Conservation (phyloP, 805 yeast genomes). For the Hanseniaspora occidentalis region DNA sequence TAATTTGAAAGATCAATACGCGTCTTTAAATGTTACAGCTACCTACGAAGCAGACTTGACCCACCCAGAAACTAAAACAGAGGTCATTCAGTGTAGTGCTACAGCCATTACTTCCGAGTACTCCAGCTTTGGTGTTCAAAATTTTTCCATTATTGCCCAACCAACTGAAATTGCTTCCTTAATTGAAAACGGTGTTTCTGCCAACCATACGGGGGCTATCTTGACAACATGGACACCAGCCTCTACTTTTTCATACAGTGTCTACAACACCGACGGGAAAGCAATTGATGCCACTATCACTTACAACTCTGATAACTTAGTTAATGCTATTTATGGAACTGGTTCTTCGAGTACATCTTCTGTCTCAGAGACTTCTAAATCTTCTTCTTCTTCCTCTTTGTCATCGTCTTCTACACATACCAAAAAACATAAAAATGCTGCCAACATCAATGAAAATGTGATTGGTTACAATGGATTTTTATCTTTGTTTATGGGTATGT, state of each 20-base stretch:
- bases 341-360: slow-evolving; percentile 9
- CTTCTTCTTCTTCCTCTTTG: slow-evolving; percentile 13
- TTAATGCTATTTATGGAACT: slow-evolving; percentile 24
- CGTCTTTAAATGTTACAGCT: slow-evolving; percentile 25
- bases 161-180: slow-evolving; percentile 31
- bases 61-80: slow-evolving; percentile 9
- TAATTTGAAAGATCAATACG: slow-evolving; percentile 34
- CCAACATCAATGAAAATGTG: slow-evolving; percentile 6
- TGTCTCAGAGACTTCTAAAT: slow-evolving; percentile 10
- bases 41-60: slow-evolving; percentile 27
- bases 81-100: slow-evolving; percentile 30
- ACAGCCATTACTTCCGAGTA: slow-evolving; percentile 25
- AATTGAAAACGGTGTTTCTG: slow-evolving; percentile 37
- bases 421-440: slow-evolving; percentile 19
- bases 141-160: slow-evolving; percentile 36
- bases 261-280: slow-evolving; percentile 26
- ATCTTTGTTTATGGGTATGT: too few relatives aligned
- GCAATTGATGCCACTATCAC: slow-evolving; percentile 27
- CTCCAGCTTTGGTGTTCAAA: slow-evolving; percentile 30
- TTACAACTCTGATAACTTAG: slow-evolving; percentile 24
- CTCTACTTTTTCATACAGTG: slow-evolving; percentile 29
- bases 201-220: slow-evolving; percentile 32
- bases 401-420: slow-evolving; percentile 5
- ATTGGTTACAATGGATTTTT: too few relatives aligned
- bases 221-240: slow-evolving; percentile 27